Evolutionary conservation across 1,284 basidiomycete genomes (phyloP).

Genomic region (Rhodotorula sp.): DNA sequence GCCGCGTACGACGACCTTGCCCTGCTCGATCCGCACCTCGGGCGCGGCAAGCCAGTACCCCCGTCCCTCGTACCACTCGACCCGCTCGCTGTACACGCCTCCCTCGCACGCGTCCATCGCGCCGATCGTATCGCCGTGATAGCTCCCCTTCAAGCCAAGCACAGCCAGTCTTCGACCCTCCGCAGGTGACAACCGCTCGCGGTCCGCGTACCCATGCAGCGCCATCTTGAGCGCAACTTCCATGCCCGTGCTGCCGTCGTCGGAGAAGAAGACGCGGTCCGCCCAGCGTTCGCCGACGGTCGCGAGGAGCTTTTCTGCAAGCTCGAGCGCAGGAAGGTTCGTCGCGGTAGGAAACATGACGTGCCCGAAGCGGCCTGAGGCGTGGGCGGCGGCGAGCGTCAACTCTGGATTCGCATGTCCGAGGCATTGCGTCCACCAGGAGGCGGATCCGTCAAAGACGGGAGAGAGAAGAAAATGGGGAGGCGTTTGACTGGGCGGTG

Average conservation of each 20-base stretch:
- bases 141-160: slow-evolving; percentile 85
- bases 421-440: slow-evolving; percentile 96
- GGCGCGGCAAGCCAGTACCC: slow-evolving; percentile 94
- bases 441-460: slow-evolving; percentile 86
- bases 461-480: slow-evolving; percentile 57
- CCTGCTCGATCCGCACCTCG: slow-evolving; percentile 65
- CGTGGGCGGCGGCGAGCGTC: slow-evolving; percentile 79
- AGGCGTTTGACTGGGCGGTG: not conserved
- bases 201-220: slow-evolving; percentile 64
- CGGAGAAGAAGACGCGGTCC: slow-evolving; percentile 82
- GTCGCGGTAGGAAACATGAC: slow-evolving; percentile 91
- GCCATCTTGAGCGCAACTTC: slow-evolving; percentile 98
- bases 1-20: slow-evolving; percentile 54
- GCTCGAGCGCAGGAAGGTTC: slow-evolving; percentile 76
- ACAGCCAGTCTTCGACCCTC: slow-evolving; percentile 60
- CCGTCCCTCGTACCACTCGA: slow-evolving; percentile 92
- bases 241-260: slow-evolving; percentile 94
- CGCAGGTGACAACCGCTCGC: slow-evolving; percentile 52
- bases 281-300: slow-evolving; percentile 84
- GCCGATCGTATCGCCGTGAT: slow-evolving; percentile 97
- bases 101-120: slow-evolving; percentile 91
- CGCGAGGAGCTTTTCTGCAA: slow-evolving; percentile 68
- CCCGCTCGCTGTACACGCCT: slow-evolving; percentile 75
- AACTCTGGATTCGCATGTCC: slow-evolving; percentile 78
- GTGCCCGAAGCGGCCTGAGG: slow-evolving; percentile 92